Base-by-base conservation (phyloP, 495 filamentous ascomycete genomes). In the Tuber magnatum region DNA sequence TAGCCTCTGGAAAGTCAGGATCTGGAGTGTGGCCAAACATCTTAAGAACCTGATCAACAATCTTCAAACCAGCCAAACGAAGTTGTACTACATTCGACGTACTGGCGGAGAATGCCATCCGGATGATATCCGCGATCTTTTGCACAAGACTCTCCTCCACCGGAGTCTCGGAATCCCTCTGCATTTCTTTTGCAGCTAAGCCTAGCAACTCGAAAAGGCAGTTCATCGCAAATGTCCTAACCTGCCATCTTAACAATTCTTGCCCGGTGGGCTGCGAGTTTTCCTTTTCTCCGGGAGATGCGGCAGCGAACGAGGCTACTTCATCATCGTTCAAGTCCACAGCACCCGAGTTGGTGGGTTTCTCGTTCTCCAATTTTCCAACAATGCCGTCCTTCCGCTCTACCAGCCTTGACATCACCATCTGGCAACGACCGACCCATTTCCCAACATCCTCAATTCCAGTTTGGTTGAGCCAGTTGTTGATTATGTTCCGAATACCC, bases 1-100 rank as follows among this genome's bases (percentile, higher is more conserved):
- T 93, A 16, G 93, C 95, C 83, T 99, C 95, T 12, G 94, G 89
- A 81, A 99, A 98, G 81, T 98, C 95, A 0, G 96, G 95, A 84
- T 99, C 95, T 3, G 96, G 93, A 12, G 91, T 92, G 80, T 94
- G 94, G 70, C 96, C 95, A 85, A 99, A 99, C 86, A 98, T 93
- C 85, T 91, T 95, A 35, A 99, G 87, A 68, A 98, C 89, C 77
- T 93, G 92, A 78, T 97, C 94, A 71, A 99, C 92, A 70, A 98
- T 96, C 84, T 92, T 93, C 72, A 99, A 83, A 14, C 95, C 95
- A 85, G 92, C 91, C 61, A 98, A 89, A 68, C 95, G 88, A 56
- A 98, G 87, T 81, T 97, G 90, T 28, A 97, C 89, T 0, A 99
- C 94, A 74, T 91, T 91, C 7, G 95, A 93, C 9, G 95, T 99